phyloP scores from a whole-genome alignment of 1,139 yeast genomes.

The Lodderomyces parapsilosis region DNA sequence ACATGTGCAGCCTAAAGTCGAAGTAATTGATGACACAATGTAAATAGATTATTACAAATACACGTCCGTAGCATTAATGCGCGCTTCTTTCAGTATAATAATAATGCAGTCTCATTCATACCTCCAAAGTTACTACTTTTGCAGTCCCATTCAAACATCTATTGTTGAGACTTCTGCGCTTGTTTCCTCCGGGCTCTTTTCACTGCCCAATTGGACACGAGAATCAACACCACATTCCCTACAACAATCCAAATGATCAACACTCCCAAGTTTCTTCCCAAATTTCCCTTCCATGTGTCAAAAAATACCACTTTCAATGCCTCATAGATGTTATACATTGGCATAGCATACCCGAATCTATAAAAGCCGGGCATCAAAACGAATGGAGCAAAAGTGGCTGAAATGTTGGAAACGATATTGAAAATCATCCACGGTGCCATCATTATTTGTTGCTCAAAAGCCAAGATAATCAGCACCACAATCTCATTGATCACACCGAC shows the following conservation, averaged over 20 bases:
- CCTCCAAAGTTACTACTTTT: no score
- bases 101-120: no score
- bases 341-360: slow-evolving; percentile 65
- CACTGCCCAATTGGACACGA: slow-evolving; percentile 21
- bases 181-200: slow-evolving; percentile 7
- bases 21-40: slow-evolving; percentile 25
- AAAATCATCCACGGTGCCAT: slow-evolving; percentile 63
- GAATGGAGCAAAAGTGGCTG: slow-evolving; percentile 62
- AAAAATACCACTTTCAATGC: slow-evolving; percentile 55
- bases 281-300: slow-evolving; percentile 42
- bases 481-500: slow-evolving; percentile 66
- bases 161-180: not conserved
- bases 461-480: slow-evolving; percentile 45
- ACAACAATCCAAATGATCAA: slow-evolving; percentile 48
- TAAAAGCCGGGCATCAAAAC: slow-evolving; percentile 53
- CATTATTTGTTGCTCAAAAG: slow-evolving; percentile 42
- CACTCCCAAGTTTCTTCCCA: slow-evolving; percentile 49
- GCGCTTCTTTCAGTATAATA: no score
- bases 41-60: slow-evolving; percentile 8
- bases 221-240: slow-evolving; percentile 39
- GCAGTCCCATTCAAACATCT: no score
- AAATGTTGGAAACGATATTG: slow-evolving; percentile 57
- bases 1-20: slow-evolving; percentile 28
- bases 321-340: slow-evolving; percentile 59
- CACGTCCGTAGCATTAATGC: no score